Base-by-base conservation (phyloP, 441 rosid species). In the Euphorbia celastroides region DNA sequence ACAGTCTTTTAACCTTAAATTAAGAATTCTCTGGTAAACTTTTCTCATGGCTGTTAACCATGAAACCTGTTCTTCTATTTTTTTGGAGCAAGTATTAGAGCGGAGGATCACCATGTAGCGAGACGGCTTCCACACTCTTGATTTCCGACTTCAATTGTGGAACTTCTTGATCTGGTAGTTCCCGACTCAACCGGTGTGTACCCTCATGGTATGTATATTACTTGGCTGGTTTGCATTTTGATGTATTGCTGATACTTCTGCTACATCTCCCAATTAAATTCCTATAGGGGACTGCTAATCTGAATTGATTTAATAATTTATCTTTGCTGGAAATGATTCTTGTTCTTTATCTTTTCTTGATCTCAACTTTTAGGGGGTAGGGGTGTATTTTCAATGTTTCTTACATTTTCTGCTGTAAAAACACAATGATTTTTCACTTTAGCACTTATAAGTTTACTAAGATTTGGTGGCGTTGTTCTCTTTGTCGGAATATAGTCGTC, bases 151-250 rank as follows among this genome's bases (percentile, higher is more conserved):
- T 14, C 22, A 6, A 56, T 34, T 11, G 61, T 41, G 20, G 12
- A 22, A 42, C 64, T 36, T 7, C 36, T 54, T 60, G 63, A 16
- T 57, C 46, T 54, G n/a, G 48, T n/a, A 22, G 50, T 54, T 65
- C 17, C 60, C 14, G 20, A 54, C 44, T 38, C 25, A 38, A 20
- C 51, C 50, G 22, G 26, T 22, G 50, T n/a, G 8, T 46, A 32
- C 16, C 42, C 20, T n/a, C 51, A 60, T 17, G 51, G 19, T 38
- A 26, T 38, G 64, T n/a, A 19, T 38, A 17, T 58, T 58, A 58
- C 32, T 31, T 58, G 42, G 20, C 3, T 54, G 20, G n/a, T 16
- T 58, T 58, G 44, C 61, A 19, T 14, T 12, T 26, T 1, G 11
- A 56, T 20, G 3, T 10, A 25, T 22, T 11, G 14, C 31, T 30